phyloP scores from a whole-genome alignment of 2,329 filamentous ascomycete genomes.

The Dissoconium aciculare region DNA sequence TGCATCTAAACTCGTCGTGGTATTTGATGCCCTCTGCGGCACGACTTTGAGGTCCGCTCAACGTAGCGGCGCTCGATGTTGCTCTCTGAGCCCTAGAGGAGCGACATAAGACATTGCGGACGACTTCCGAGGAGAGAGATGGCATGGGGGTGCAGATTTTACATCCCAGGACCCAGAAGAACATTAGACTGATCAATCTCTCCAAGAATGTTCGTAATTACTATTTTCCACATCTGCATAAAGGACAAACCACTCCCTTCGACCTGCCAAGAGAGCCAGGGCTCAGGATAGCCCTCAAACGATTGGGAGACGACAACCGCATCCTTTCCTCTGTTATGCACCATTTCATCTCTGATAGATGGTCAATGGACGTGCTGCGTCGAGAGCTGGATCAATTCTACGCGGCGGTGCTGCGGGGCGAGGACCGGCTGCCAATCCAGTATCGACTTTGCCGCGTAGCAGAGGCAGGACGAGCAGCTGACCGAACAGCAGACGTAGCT shows the following conservation, averaged over 20 bases:
- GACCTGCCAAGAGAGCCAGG: conserved; percentile 3
- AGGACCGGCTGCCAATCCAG: conserved; percentile 4
- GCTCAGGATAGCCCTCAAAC: conserved; percentile 3
- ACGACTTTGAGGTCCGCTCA: conserved; percentile 2
- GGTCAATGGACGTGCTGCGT: conserved; percentile 4
- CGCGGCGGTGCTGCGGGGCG: conserved; percentile 1
- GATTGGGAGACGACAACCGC: conserved; percentile 2
- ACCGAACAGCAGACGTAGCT: conserved; percentile 2
- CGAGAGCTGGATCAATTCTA: conserved; percentile 2
- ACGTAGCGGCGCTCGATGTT: conserved; percentile 1
- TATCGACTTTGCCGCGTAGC: conserved; percentile 4
- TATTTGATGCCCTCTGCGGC: conserved; percentile 4
- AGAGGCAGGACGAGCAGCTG: neutral
- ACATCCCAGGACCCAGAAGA: neutral
- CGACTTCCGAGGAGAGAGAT: conserved; percentile 3
- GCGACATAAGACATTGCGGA: conserved; percentile 6
- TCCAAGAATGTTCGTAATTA: neutral
- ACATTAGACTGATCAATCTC: conserved; percentile 1
- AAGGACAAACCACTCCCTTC: conserved; percentile 3
- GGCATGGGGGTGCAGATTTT: conserved; percentile 3
- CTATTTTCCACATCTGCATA: neutral
- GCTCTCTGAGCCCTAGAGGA: conserved; percentile 5
- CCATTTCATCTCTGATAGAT: conserved; percentile 6
- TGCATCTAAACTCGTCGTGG: conserved; percentile 2
- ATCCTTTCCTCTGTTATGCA: conserved; percentile 7